Evolutionary conservation across 2,329 filamentous ascomycete genomes (phyloP).

Genomic region (Coniochaeta hoffmannii): DNA sequence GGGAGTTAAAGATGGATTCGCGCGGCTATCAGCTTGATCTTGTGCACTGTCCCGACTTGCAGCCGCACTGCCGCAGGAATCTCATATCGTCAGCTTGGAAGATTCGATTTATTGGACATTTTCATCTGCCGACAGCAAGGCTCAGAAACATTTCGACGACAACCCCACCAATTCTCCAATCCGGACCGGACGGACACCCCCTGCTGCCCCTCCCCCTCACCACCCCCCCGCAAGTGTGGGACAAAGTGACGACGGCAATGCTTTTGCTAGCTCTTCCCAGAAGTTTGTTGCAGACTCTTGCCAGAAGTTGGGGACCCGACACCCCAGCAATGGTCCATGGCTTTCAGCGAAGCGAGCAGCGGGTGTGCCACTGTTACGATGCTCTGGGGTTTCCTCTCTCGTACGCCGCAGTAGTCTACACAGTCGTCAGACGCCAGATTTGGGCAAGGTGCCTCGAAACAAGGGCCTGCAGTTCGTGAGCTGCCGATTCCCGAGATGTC

Average conservation of each 20-base stretch:
- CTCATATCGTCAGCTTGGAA: neutral
- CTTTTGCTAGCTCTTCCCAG: neutral
- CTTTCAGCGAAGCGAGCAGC: neutral
- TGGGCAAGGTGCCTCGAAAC: neutral
- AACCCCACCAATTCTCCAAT: neutral
- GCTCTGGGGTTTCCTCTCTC: neutral
- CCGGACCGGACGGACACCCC: neutral
- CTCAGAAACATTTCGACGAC: neutral
- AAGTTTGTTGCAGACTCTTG: no score
- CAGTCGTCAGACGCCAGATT: neutral
- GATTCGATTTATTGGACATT: neutral
- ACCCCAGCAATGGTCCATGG: neutral
- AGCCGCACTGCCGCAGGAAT: neutral
- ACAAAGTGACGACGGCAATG: neutral
- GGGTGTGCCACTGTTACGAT: slow-evolving; percentile 1
- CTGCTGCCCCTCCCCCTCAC: neutral
- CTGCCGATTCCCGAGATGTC: slow-evolving; percentile 1
- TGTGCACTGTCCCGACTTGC: neutral
- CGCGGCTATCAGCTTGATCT: neutral
- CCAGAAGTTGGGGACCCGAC: neutral
- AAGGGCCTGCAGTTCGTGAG: neutral
- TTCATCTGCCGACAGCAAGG: slow-evolving; percentile 1
- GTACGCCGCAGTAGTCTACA: neutral
- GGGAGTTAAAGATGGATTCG: neutral
- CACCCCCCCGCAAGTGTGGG: neutral